These are phyloP conservation scores for Alternaria sp. DNA, from an alignment of 2,329 filamentous ascomycete genomes.

Conservation along the genomic window DNA sequence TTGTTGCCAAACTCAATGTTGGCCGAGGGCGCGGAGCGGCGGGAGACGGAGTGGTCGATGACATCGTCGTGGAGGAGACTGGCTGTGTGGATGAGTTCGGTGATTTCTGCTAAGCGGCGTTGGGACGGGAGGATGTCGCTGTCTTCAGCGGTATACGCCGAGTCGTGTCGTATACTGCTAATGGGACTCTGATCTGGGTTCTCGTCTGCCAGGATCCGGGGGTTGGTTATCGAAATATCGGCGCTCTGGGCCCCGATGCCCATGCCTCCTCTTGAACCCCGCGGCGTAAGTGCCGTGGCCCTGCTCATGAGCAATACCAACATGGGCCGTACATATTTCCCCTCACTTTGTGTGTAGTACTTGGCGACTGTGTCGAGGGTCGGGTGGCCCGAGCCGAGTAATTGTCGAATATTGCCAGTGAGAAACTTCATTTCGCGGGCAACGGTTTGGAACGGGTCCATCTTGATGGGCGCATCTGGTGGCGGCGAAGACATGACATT, in stretches of 20 bases:
- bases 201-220: slow-evolving; percentile 74
- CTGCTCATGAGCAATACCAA: slow-evolving; percentile 96
- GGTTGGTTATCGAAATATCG: slow-evolving; percentile 68
- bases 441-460: slow-evolving; percentile 88
- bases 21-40: slow-evolving; percentile 84
- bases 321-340: slow-evolving; percentile 94
- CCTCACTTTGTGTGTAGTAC: slow-evolving; percentile 96
- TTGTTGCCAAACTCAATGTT: slow-evolving; percentile 98
- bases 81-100: slow-evolving; percentile 95
- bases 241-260: slow-evolving; percentile 50
- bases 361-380: slow-evolving; percentile 94
- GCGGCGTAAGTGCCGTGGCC: slow-evolving; percentile 84
- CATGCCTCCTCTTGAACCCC: slow-evolving; percentile 27
- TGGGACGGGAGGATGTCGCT: slow-evolving; percentile 89
- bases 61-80: slow-evolving; percentile 98
- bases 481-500: slow-evolving; percentile 72
- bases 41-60: slow-evolving; percentile 88
- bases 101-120: slow-evolving; percentile 91
- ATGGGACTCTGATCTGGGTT: slow-evolving; percentile 69
- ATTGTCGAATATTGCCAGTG: slow-evolving; percentile 89
- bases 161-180: slow-evolving; percentile 59
- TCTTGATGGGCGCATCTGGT: slow-evolving; percentile 71
- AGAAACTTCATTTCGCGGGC: slow-evolving; percentile 97
- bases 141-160: slow-evolving; percentile 56
- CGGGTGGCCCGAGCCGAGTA: slow-evolving; percentile 94